Conservation (phyloP, 1,139 yeast genomes). For the Yamadazyma mexicana region DNA sequence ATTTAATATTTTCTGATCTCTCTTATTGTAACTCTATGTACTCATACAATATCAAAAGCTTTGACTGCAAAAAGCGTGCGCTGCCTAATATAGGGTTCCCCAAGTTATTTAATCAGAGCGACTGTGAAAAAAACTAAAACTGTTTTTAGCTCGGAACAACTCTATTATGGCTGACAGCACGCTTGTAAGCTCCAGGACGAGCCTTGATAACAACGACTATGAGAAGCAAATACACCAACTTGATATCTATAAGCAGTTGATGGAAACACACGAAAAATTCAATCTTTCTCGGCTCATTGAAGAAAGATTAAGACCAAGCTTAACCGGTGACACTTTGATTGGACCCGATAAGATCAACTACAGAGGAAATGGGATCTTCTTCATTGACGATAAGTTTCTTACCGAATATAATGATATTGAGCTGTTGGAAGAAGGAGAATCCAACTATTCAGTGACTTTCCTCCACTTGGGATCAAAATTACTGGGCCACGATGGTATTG, state of each 20-base stretch:
- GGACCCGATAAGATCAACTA: constrained; percentile 38
- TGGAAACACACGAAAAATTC: constrained; percentile 10
- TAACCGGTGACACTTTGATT: constrained; percentile 37
- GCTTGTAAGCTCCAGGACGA: constrained; percentile 11
- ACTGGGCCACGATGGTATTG: constrained; percentile 51
- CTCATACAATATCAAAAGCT: no score
- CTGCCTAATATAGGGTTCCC: no score
- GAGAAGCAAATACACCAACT: constrained; percentile 7
- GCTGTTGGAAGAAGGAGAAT: constrained; percentile 12
- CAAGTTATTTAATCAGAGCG: no score
- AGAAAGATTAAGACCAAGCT: constrained; percentile 28
- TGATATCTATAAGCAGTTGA: constrained; percentile 8
- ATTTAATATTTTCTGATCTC: not conserved
- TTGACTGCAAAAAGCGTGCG: no score
- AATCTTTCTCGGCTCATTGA: constrained; percentile 18
- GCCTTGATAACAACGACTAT: constrained; percentile 11
- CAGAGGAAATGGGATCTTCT: constrained; percentile 37
- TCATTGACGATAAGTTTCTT: constrained; percentile 33
- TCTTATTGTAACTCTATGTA: no score
- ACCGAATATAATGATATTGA: constrained; percentile 18
- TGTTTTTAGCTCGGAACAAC: not conserved
- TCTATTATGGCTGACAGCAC: constrained; percentile 7
- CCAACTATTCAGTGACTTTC: constrained; percentile 33
- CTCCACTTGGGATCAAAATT: constrained; percentile 47
- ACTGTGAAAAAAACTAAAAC: not conserved